phyloP scores from a whole-genome alignment of 2,329 filamentous ascomycete species.

The Paraphaeosphaeria minitans region DNA sequence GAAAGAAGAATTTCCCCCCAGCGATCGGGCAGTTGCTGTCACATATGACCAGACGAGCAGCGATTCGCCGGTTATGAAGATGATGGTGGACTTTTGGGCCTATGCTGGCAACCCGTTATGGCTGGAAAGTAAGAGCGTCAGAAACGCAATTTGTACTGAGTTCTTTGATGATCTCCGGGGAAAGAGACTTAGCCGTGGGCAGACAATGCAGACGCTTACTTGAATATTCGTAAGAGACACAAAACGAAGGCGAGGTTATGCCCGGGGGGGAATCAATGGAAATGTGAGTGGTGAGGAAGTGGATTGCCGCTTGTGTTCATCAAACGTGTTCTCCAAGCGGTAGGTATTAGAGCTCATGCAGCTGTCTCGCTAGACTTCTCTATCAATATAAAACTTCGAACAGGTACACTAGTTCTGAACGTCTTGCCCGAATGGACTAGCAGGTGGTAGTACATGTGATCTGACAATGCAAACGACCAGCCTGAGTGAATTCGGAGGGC shows the following conservation, averaged over 20 bases:
- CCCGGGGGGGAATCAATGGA: background rate
- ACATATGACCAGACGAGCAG: slow-evolving; percentile 9
- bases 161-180: background rate
- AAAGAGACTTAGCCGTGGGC: background rate
- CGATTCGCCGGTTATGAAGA: slow-evolving; percentile 1
- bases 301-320: background rate
- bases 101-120: background rate
- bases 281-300: background rate
- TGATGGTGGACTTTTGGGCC: slow-evolving; percentile 12
- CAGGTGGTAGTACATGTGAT: too few relatives aligned
- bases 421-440: too few relatives aligned
- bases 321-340: too few relatives aligned
- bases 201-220: background rate
- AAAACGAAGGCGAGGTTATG: background rate
- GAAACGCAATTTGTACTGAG: background rate
- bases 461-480: too few relatives aligned
- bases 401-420: too few relatives aligned
- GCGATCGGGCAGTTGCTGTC: background rate
- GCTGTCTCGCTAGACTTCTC: too few relatives aligned
- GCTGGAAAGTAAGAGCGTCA: background rate
- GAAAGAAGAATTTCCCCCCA: background rate
- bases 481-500: background rate
- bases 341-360: too few relatives aligned
- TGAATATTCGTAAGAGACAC: background rate
- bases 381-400: too few relatives aligned